Evolutionary conservation across 129 eudicot genomes (phyloP), one percentile per base, ranked within the genome.

Genomic region (Lonicera japonica): DNA sequence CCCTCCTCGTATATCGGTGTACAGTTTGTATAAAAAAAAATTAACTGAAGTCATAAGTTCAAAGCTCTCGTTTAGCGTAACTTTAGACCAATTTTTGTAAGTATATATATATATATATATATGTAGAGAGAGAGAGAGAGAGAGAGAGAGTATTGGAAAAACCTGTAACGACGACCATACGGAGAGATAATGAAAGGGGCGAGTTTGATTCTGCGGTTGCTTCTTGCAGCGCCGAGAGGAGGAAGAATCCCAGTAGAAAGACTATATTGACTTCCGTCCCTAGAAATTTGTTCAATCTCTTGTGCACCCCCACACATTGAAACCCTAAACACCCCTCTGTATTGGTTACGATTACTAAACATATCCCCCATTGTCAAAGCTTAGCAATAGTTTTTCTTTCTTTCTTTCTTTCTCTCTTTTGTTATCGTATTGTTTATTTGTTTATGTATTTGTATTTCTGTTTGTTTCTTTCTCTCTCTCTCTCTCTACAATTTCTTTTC

Each of bases 221-320:
- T 84, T 25, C 89, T 73, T n/a, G n/a, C n/a, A 20, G 89, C 89
- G 40, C 96, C 96, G 40, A 88, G 96, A 14, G 96, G 74, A 18
- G 96, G 96, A 5, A 88, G 74, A 65, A 88, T 77, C 0, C 81
- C 83, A 2, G 89, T 88, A 24, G 82, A 64, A 57, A 82, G 78
- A 58, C 95, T 86, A 76, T 82, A 88, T 17, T 82, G 89, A 61
- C 96, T 88, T 5, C 87, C 86, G 56, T 85, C 94, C 66, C 89
- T 67, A 0, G 96, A 88, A 17, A 88, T 22, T 77, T 84, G 87
- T 45, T 83, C 89, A 0, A 88, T 78, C 47, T 82, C 87, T 47
- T 75, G 64, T 9, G 70, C 74, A 21, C 68, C 79, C 40, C 80
- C 86, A 25, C 88, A 85, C 73, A 85, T 75, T 48, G 82, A 75